These are phyloP conservation scores for Diatrype stigma DNA, from an alignment of 2,329 filamentous ascomycete species.

Conservation along the genomic window DNA sequence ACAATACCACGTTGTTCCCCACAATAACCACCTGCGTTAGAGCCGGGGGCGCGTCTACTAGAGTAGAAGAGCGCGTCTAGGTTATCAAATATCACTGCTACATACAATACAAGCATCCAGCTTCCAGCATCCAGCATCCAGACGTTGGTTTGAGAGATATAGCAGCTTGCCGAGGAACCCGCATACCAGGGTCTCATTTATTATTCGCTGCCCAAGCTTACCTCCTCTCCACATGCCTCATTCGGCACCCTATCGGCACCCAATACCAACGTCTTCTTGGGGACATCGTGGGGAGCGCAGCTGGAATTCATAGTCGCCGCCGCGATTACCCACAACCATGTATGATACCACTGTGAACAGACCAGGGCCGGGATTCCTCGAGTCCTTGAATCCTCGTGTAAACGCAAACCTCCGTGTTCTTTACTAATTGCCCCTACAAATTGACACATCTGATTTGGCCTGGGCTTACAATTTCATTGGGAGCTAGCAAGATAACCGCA, in stretches of 20 bases:
- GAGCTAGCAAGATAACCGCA: background rate
- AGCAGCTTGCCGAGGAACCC: background rate
- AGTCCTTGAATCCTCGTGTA: background rate
- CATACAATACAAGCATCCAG: too few species aligned
- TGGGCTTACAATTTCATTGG: background rate
- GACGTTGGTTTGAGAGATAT: background rate
- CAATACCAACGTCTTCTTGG: background rate
- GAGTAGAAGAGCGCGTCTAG: background rate
- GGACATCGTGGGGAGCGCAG: background rate
- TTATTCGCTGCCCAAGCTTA: constrained; percentile 1
- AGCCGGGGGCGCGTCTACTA: background rate
- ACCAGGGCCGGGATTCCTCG: background rate
- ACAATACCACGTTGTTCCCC: background rate
- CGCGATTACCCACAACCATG: too few species aligned
- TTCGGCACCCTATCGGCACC: background rate
- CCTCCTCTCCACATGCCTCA: background rate
- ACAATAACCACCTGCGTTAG: too few species aligned
- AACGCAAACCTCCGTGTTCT: too few species aligned
- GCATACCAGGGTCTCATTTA: background rate
- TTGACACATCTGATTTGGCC: background rate
- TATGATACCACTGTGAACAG: background rate
- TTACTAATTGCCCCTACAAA: background rate
- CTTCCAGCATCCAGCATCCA: background rate
- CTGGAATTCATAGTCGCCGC: background rate
- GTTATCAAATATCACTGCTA: background rate